Conservation (phyloP, 306 rosid genomes). For the Castanea crenata region DNA sequence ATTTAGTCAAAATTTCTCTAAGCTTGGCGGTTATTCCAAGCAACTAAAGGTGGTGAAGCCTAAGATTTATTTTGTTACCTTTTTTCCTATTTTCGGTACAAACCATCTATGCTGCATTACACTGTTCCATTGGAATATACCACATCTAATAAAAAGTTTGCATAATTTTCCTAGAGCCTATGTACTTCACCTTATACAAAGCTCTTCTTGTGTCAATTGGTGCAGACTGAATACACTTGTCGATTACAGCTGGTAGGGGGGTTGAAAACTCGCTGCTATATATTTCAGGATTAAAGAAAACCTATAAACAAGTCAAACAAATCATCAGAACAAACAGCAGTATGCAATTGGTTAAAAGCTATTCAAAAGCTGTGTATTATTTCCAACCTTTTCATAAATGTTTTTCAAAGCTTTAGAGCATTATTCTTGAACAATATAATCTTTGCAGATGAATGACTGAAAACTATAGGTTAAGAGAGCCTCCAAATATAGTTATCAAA, state of each 20-base stretch:
- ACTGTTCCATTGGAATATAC: not conserved
- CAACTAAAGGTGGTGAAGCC: too few relatives aligned
- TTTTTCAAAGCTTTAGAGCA: not conserved
- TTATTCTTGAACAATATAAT: not conserved
- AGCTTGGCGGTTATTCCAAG: too few relatives aligned
- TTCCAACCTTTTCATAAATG: not conserved
- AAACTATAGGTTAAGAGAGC: slow-evolving; percentile 9
- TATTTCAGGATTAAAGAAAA: slow-evolving; percentile 98
- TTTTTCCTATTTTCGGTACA: too few relatives aligned
- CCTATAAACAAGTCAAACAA: slow-evolving; percentile 38
- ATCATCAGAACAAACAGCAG: slow-evolving; percentile 10
- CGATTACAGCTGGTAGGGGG: slow-evolving; percentile 87
- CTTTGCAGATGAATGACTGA: not conserved
- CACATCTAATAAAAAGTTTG: not conserved
- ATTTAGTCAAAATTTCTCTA: too few relatives aligned
- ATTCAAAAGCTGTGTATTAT: not conserved
- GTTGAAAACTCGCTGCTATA: slow-evolving; percentile 76
- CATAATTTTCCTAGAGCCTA: slow-evolving; percentile 8
- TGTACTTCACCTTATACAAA: slow-evolving; percentile 73
- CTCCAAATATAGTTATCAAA: slow-evolving; percentile 7
- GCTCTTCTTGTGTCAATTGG: slow-evolving; percentile 99
- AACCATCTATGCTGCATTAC: too few relatives aligned
- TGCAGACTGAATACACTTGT: slow-evolving; percentile 97
- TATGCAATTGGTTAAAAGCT: not conserved
- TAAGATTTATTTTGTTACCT: too few relatives aligned